Conservation (phyloP, 805 yeast species). For the Citeromyces nyonsensis region DNA sequence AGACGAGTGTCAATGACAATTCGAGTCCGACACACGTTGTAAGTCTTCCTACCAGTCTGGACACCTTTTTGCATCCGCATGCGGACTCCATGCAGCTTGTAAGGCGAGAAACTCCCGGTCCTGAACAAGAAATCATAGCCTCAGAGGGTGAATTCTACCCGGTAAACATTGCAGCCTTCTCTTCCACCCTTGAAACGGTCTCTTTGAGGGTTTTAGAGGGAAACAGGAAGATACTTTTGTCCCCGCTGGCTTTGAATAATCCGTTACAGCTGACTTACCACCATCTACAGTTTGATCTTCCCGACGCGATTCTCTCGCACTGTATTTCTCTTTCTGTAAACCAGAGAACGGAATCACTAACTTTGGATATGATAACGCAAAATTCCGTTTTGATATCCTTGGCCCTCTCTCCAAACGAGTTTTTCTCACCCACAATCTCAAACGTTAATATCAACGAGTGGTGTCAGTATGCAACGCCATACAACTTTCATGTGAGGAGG, state of each 20-base stretch:
- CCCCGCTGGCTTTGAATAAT: slow-evolving; percentile 23
- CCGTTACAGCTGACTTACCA: slow-evolving; percentile 18
- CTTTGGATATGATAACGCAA: slow-evolving; percentile 40
- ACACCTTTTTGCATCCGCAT: no score
- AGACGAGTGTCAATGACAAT: no score
- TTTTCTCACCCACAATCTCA: slow-evolving; percentile 11
- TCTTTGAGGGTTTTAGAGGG: slow-evolving; percentile 17
- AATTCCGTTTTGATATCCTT: slow-evolving; percentile 37
- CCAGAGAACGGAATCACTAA: slow-evolving; percentile 12
- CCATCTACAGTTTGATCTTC: slow-evolving; percentile 20
- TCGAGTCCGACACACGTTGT: no score
- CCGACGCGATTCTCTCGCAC: slow-evolving; percentile 16
- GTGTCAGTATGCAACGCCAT: slow-evolving; percentile 58
- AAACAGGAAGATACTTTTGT: slow-evolving; percentile 15
- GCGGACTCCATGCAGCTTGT: no score
- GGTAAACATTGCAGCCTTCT: no score
- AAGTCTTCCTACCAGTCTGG: no score
- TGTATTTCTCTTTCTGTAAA: slow-evolving; percentile 22
- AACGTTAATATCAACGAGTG: slow-evolving; percentile 26
- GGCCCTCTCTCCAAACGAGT: slow-evolving; percentile 23
- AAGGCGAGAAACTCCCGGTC: no score
- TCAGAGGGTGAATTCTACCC: no score
- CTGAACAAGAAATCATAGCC: no score
- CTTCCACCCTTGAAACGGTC: slow-evolving; percentile 12
- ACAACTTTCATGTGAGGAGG: slow-evolving; percentile 37